Conservation (phyloP, 306 rosid genomes). For the Vicia villosa region DNA sequence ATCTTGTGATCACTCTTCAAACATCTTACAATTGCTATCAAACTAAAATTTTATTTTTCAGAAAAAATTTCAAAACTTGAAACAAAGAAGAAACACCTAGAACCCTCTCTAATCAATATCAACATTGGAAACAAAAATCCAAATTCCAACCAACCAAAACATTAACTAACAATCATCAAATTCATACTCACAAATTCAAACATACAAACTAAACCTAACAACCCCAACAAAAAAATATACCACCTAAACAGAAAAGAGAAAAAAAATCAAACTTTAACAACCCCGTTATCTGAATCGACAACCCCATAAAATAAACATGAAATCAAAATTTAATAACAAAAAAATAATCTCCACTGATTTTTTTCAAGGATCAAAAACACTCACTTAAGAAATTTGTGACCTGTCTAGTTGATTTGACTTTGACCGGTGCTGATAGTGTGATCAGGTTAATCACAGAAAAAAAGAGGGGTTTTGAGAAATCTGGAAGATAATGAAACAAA, state of each 20-base stretch:
- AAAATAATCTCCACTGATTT: background rate
- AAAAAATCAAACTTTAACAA: slow-evolving; percentile 4
- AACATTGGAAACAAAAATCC: background rate
- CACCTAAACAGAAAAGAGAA: background rate
- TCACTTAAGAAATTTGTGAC: background rate
- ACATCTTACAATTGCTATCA: background rate
- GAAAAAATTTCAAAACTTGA: background rate
- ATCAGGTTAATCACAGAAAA: background rate
- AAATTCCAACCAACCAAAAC: slow-evolving; percentile 8
- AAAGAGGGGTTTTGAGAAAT: background rate
- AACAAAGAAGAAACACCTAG: too few relatives aligned
- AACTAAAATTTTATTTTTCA: background rate
- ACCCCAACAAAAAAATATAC: slow-evolving; percentile 14
- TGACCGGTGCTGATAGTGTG: slow-evolving; percentile 30
- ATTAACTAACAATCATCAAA: slow-evolving; percentile 1
- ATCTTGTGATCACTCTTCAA: background rate
- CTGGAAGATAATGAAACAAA: background rate
- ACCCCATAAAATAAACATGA: slow-evolving; percentile 2
- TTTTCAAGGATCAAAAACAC: background rate
- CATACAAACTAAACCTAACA: slow-evolving; percentile 24
- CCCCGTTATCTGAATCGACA: slow-evolving; percentile 21
- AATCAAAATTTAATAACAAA: background rate
- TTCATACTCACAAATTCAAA: too few relatives aligned
- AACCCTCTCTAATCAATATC: too few relatives aligned
- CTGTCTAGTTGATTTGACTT: slow-evolving; percentile 11